Conservation (phyloP, 495 filamentous ascomycete genomes). For the Gamarada debralockiae region DNA sequence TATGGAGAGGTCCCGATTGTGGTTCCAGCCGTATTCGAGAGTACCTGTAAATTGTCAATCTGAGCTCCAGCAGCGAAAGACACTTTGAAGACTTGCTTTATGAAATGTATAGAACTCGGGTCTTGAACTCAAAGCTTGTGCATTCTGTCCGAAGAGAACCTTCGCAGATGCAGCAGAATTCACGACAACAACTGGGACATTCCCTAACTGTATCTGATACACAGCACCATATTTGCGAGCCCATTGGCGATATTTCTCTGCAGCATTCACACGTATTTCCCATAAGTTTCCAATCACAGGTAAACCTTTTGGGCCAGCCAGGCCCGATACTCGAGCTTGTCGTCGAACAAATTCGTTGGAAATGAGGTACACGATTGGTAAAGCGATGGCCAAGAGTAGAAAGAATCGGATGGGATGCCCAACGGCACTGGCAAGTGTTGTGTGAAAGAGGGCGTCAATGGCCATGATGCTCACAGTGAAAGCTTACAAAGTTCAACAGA, state of each 20-base stretch:
- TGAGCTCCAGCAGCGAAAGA: background rate
- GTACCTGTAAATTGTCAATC: constrained; percentile 36
- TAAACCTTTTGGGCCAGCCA: constrained; percentile 52
- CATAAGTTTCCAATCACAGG: constrained; percentile 62
- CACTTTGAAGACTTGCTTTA: constrained; percentile 40
- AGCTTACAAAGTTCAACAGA: background rate
- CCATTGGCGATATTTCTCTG: constrained; percentile 58
- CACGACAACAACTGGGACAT: constrained; percentile 56
- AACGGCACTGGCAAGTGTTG: background rate
- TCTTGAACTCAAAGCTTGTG: constrained; percentile 50
- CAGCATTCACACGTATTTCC: constrained; percentile 55
- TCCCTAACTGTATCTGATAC: constrained; percentile 63
- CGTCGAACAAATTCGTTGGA: constrained; percentile 49
- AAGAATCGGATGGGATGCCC: constrained; percentile 10
- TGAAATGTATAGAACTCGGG: constrained; percentile 66
- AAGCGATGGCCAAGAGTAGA: constrained; percentile 22
- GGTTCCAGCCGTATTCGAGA: constrained; percentile 59
- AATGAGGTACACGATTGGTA: constrained; percentile 42
- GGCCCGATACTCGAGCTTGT: constrained; percentile 43
- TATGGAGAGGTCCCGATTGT: constrained; percentile 65
- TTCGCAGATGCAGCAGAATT: constrained; percentile 55
- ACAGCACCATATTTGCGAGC: constrained; percentile 53
- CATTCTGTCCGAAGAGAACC: constrained; percentile 53
- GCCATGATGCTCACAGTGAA: constrained; percentile 9
- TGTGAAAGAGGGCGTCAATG: constrained; percentile 11